Evolutionary conservation across 805 yeast genomes (phyloP), one percentile per base, ranked within the genome.

Genomic region (Scheffersomyces coipomensis): DNA sequence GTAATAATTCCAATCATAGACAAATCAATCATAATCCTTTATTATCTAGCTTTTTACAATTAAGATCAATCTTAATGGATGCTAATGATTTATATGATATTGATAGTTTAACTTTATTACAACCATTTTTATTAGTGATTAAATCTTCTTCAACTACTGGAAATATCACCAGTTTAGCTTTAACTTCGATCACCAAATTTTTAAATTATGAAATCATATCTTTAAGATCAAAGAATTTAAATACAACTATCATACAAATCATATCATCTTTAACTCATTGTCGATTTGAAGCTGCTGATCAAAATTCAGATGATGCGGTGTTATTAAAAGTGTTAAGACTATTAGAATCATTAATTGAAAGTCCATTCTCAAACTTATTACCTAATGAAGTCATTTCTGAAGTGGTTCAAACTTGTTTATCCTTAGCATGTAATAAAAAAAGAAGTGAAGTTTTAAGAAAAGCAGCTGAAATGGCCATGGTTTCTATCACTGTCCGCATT

Each of bases 231-330:
- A 65, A 69, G 22, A 82, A 84, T 40, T 62, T 85, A 16, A 73
- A 68, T 23, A 72, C 66, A 34, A 75, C 85, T 1, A 62, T 87
- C 44, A 75, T 80, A 13, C 88, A 86, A 53, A 73, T 85, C 34
- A 76, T 83, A 8, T 77, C 78, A 23, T 78, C 97, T 0, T 72
- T 93, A 45, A 87, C 98, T 1, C 96, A 88, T 57, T 93, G 98
- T 63, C 78, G 96, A 33, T 93, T 93, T 58, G 97, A 93, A 67
- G 96, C 96, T 2, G 85, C 93, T 0, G 97, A 90, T 56, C 95
- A 88, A 58, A 76, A 84, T 25, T 84, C 88, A 31, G 98, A 93
- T 64, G 99, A 93, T 58, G 86, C 95, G 0, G 91, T 93, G 3
- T 67, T 93, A 33, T 72, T 91, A 37, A 87, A 87, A 54, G 95